phyloP scores from a whole-genome alignment of 306 rosid species.

The Prunus persica region DNA sequence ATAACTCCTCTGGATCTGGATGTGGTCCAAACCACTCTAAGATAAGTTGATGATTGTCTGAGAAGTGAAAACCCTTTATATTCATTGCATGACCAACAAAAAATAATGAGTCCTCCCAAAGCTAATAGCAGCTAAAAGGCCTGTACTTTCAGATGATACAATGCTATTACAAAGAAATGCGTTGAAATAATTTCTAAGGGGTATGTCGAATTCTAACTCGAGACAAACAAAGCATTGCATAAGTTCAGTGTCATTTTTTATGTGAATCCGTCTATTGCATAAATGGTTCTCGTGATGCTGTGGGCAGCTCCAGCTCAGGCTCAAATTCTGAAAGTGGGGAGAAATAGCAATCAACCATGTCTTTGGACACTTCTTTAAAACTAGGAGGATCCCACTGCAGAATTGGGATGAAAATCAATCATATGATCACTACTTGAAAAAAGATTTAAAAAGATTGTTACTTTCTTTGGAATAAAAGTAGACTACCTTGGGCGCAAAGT shows the following conservation, averaged over 20 bases:
- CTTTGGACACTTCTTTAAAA: conserved; percentile 64
- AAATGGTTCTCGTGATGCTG: conserved; percentile 70
- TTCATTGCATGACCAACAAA: not conserved
- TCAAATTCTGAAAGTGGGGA: conserved; percentile 51
- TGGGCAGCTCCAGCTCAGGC: conserved; percentile 72
- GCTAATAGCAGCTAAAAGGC: not conserved
- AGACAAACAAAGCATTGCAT: not conserved
- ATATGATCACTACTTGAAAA: not conserved
- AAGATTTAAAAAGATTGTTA: not conserved
- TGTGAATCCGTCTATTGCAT: conserved; percentile 33
- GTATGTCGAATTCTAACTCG: not conserved
- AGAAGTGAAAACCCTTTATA: not conserved
- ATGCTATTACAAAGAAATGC: not conserved
- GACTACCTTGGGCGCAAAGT: conserved; percentile 82
- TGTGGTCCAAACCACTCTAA: not conserved
- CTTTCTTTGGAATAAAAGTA: not conserved
- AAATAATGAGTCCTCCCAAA: not conserved
- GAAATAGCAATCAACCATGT: conserved; percentile 77
- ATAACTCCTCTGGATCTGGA: not conserved
- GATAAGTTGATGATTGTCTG: not conserved
- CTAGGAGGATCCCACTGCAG: conserved; percentile 88
- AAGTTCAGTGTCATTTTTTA: not conserved
- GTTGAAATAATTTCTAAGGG: not conserved
- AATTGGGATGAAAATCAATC: conserved; percentile 18
- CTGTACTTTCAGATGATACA: not conserved